Base-by-base conservation (phyloP, 2,329 filamentous ascomycete species). In the Pseudogymnoascus sp. region DNA sequence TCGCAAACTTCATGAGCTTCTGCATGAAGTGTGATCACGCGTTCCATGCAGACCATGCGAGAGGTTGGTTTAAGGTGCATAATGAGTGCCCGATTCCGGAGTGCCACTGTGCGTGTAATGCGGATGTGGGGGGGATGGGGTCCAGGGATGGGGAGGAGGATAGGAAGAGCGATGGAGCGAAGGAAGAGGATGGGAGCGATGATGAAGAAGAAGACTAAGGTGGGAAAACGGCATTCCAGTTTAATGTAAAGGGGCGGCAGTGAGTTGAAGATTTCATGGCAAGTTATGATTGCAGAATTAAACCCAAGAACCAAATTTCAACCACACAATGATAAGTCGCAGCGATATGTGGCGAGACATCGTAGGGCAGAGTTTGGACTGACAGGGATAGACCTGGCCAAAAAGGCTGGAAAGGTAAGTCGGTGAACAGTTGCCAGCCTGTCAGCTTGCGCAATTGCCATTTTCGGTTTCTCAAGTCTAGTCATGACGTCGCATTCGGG, bases 21-120 rank as follows among this genome's bases (percentile, higher is more conserved):
- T 89, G 86, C 66, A 77, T 89, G 47, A 81, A 81, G 68, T 89
- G 86, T 71, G 85, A 88, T 69, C 86, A 89, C 70, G 85, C 87
- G 8, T 75, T 86, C 69, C 86, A 89, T 69, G 77, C 88, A 64
- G 86, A 88, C 68, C 86, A 89, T 71, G 85, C 86, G 5, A 75
- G 84, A 68, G 80, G 83, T 73, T 89, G 86, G 86, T 89, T 89
- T 69, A 77, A 80, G 5, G 75, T 83, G 34, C 86, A 88, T 67
- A 79, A 80, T 29, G 85, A 89, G 74, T 89, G 86, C 69, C 86
- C 86, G 0, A 85, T 88, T 60, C 85, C 86, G 0, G 86, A 88
- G 74, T 89, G 86, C 69, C 79, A 84, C 61, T 89, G 86, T 67
- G 79, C 81, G 37, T 89, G 86, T 66, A 74, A 73, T 65, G 47